phyloP scores from a whole-genome alignment of 169 alveolate genomes.

The Miamiensis avidus region DNA sequence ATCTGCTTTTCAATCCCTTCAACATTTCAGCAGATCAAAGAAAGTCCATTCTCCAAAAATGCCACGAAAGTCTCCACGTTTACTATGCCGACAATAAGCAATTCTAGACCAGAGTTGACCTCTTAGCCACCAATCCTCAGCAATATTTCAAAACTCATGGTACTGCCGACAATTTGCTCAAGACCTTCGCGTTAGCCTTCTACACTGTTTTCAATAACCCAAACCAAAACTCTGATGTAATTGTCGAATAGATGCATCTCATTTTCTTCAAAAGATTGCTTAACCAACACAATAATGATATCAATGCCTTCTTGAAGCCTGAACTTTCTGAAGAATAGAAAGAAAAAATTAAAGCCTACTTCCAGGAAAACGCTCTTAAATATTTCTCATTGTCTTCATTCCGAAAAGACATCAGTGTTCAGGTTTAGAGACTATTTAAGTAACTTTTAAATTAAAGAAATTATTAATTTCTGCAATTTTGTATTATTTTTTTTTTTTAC shows the following conservation, averaged over 20 bases:
- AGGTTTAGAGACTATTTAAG: not conserved
- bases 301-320: not conserved
- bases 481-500: no score
- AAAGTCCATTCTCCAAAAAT: not conserved
- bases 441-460: no score
- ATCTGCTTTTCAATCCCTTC: not conserved
- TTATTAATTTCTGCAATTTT: no score
- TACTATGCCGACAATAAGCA: not conserved
- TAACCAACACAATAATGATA: not conserved
- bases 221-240: not conserved
- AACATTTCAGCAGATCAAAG: not conserved
- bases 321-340: not conserved
- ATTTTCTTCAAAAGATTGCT: not conserved
- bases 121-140: conserved; percentile 3
- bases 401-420: not conserved
- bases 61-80: conserved; percentile 13
- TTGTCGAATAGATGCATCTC: not conserved
- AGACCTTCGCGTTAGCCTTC: not conserved
- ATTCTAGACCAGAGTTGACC: not conserved
- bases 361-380: not conserved
- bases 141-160: not conserved
- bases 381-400: not conserved
- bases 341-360: not conserved
- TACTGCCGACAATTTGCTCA: not conserved
- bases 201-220: not conserved